These are phyloP conservation scores for Phascolomyces articulosus DNA, from an alignment of 371 early-diverging fungal genomes.

Conservation along the genomic window DNA sequence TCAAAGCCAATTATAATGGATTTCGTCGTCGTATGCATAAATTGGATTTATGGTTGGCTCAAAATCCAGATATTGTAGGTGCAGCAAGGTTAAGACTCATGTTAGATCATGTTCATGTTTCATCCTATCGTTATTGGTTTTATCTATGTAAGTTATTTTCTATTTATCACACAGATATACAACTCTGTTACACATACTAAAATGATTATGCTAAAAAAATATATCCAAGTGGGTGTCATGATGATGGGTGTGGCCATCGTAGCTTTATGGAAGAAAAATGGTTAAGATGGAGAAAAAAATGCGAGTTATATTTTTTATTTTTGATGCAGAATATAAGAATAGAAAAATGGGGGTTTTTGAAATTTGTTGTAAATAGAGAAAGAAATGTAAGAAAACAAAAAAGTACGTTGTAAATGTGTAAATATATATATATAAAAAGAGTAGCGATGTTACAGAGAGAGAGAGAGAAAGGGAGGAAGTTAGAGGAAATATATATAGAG, in stretches of 20 bases:
- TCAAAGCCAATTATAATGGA: neutral
- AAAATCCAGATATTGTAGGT: slow-evolving; percentile 14
- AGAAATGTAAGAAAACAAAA: neutral
- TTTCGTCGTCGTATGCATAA: neutral
- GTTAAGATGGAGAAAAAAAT: too few relatives aligned
- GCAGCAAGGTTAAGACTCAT: slow-evolving; percentile 8
- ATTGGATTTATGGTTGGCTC: slow-evolving; percentile 1
- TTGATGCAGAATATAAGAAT: too few relatives aligned
- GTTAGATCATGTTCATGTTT: neutral
- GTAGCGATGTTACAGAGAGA: neutral
- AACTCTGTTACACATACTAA: too few relatives aligned
- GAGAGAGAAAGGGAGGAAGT: neutral
- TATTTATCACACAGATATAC: too few relatives aligned
- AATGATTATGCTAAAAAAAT: too few relatives aligned
- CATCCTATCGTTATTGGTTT: neutral
- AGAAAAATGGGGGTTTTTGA: neutral
- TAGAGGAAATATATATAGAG: neutral
- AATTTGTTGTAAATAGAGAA: neutral
- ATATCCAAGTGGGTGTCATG: too few relatives aligned
- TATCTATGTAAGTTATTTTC: neutral
- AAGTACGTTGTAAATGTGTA: neutral
- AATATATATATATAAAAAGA: neutral
- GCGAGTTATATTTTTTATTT: too few relatives aligned
- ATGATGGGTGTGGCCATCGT: neutral
- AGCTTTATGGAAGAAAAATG: neutral